Evolutionary conservation across 352 stramenopile species (phyloP).

Genomic region (Pythium myriotylum): DNA sequence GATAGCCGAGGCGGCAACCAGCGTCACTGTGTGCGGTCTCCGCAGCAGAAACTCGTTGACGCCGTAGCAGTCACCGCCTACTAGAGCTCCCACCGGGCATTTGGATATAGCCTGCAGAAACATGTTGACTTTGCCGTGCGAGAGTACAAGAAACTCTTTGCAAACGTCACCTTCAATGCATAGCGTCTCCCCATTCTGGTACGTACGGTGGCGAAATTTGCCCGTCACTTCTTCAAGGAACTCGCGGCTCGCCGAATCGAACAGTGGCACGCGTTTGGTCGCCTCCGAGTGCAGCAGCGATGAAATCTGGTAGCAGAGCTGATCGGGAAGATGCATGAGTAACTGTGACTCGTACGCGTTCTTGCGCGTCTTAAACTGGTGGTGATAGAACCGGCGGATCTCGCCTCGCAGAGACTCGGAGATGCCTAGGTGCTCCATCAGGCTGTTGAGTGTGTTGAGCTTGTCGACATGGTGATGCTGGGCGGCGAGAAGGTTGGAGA

Average conservation of each 20-base stretch:
- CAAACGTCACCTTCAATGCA: conserved; percentile 70
- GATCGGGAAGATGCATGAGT: conserved; percentile 63
- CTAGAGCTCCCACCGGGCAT: conserved; percentile 51
- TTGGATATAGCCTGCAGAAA: conserved; percentile 52
- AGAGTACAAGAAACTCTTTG: conserved; percentile 68
- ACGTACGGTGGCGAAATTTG: conserved; percentile 73
- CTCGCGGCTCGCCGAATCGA: conserved; percentile 62
- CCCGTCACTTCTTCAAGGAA: conserved; percentile 81
- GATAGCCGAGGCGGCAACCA: conserved; percentile 50
- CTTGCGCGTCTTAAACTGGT: conserved; percentile 60
- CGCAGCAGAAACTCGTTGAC: conserved; percentile 68
- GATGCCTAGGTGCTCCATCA: conserved; percentile 64
- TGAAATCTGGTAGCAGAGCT: conserved; percentile 77
- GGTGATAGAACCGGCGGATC: conserved; percentile 77
- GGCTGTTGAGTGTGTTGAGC: conserved; percentile 62
- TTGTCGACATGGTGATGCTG: conserved; percentile 74
- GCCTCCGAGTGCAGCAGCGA: conserved; percentile 66
- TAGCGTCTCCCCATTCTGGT: conserved; percentile 73
- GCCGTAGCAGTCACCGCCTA: conserved; percentile 71
- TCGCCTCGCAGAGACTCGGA: conserved; percentile 54
- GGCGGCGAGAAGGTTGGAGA: conserved; percentile 63
- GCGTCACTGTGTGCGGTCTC: conserved; percentile 42
- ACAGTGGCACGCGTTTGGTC: conserved; percentile 56
- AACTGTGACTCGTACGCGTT: conserved; percentile 74
- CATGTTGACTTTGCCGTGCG: conserved; percentile 66